Evolutionary conservation across 352 stramenopile species (phyloP), one percentile per base, ranked within the genome.

Genomic region (Globisporangium polare): DNA sequence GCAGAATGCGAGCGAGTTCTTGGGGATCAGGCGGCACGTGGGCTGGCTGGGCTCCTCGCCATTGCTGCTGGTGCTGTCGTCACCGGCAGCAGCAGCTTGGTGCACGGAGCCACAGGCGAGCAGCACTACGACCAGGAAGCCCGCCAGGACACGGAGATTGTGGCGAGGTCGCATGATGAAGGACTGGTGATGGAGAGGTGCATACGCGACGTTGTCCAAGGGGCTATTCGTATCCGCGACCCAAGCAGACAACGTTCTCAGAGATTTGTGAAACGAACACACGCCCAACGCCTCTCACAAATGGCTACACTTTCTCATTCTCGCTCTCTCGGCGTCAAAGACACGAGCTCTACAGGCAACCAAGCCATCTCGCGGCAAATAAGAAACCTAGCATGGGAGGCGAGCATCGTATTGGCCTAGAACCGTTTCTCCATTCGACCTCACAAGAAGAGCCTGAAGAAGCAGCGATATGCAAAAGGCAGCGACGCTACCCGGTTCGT

Each of bases 1-100:
- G 66, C 83, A 94, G 63, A 94, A 93, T 20, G 73, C 66, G 20
- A 94, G 76, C 51, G 80, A 85, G 54, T 87, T 75, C 53, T 86
- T 89, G 3, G 67, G 45, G 55, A 92, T 80, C 6, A 58, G 42
- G 1, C 69, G 72, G 35, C 83, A 90, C 35, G 82, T 62, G 0
- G 80, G 75, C 9, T 59, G 77, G 8, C 18, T 50, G 0, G 80
- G 78, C 27, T 90, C 83, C 42, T 90, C 80, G 35, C 50, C 68
- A 37, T 22, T 53, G 22, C 5, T 51, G 9, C 10, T 31, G 22
- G 3, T 51, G 9, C 18, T 31, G 31, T 13, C 60, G 17, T 53
- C 47, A 6, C 83, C 73, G 26, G 47, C 43, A 3, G 45, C 62
- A 18, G 26, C 22, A 31, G n/a, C 20, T n/a, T 20, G 22, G 33